These are phyloP conservation scores for Evansstolkia leycettana DNA, from an alignment of 495 filamentous ascomycete species.

Conservation along the genomic window DNA sequence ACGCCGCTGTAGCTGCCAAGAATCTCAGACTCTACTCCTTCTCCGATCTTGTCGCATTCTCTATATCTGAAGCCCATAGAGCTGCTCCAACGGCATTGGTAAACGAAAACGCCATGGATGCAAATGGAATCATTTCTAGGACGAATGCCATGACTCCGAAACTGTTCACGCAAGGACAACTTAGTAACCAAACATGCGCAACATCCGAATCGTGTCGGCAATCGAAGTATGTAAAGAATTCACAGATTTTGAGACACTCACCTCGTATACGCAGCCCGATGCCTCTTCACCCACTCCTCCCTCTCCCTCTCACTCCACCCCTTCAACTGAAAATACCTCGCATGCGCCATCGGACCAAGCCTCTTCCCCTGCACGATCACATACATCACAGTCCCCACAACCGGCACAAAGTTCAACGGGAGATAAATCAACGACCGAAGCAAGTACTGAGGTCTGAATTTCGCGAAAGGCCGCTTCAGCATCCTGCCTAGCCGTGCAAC, in stretches of 20 bases:
- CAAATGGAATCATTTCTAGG: constrained; percentile 74
- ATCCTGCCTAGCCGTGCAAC: constrained; percentile 59
- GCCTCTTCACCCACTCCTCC: constrained; percentile 50
- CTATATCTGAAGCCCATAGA: constrained; percentile 87
- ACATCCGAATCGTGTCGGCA: too few species aligned
- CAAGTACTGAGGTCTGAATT: constrained; percentile 51
- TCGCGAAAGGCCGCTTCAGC: constrained; percentile 54
- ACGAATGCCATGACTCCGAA: constrained; percentile 67
- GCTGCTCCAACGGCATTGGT: constrained; percentile 89
- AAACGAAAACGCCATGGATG: constrained; percentile 75
- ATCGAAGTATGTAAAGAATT: too few species aligned
- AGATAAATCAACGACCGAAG: constrained; percentile 63
- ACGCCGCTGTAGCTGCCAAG: background rate
- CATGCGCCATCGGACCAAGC: constrained; percentile 39
- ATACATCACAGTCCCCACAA: constrained; percentile 75
- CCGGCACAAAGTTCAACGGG: constrained; percentile 86
- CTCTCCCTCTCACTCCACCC: constrained; percentile 51
- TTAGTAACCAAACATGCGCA: too few species aligned
- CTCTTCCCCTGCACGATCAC: constrained; percentile 58
- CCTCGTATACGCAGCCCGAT: constrained; percentile 61
- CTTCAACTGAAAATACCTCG: constrained; percentile 81
- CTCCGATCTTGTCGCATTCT: constrained; percentile 30
- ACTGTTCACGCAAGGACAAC: constrained; percentile 29
- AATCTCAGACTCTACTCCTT: background rate
- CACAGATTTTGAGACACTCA: constrained; percentile 35